Evolutionary conservation across 352 stramenopile species (phyloP), one percentile per base, ranked within the genome.

Genomic region (Pythium grandisporangium): DNA sequence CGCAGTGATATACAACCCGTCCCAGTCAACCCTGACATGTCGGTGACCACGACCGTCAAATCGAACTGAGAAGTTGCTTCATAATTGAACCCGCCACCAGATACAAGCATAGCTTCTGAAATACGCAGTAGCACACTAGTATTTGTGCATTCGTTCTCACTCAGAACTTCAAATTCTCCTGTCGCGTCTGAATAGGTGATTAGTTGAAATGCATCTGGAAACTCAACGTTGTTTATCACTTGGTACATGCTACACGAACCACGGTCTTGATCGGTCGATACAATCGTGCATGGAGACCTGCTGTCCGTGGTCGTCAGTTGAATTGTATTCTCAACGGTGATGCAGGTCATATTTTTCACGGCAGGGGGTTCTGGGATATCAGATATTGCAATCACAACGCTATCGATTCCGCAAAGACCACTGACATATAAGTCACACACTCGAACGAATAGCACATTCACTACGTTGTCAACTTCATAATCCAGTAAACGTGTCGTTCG

Each of bases 161-260:
- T 38, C 32, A 65, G 29, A 3, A 14, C 10, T 14, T 49, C 30
- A 5, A 56, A 26, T 4, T 4, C 24, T 1, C 45, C 47, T 7
- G 23, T 48, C 6, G 27, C 36, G 6, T 19, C 6, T n/a, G n/a
- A n/a, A n/a, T n/a, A n/a, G n/a, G n/a, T n/a, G n/a, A n/a, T n/a
- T n/a, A n/a, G n/a, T n/a, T n/a, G n/a, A n/a, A n/a, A n/a, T n/a
- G n/a, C n/a, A n/a, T n/a, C n/a, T n/a, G n/a, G n/a, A n/a, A n/a
- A n/a, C n/a, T n/a, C n/a, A n/a, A n/a, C n/a, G n/a, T n/a, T 46
- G 8, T 45, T 53, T 0, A 61, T 25, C 14, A 78, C 62, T 34
- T 58, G 32, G 37, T 78, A 84, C 22, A 51, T 64, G n/a, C 55
- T 62, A 21, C 67, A 84, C 2, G 66, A 74, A 21, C 35, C 19